These are phyloP conservation scores for Mentha longifolia DNA, from an alignment of 257 asterid genomes.

Conservation along the genomic window DNA sequence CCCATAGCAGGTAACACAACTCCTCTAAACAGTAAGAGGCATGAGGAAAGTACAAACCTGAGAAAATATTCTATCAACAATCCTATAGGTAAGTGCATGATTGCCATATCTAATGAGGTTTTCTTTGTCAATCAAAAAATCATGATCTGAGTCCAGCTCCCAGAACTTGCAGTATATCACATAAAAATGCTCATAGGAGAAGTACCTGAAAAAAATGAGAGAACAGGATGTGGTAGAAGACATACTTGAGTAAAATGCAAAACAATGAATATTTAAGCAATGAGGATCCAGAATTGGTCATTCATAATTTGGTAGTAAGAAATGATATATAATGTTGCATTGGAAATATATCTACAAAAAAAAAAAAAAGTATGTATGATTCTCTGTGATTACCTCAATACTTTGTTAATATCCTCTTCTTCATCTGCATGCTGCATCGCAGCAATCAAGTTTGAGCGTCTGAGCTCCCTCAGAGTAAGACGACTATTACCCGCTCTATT, in stretches of 20 bases:
- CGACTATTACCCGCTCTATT: conserved; percentile 93
- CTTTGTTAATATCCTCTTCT: conserved; percentile 99
- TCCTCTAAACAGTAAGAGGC: conserved; percentile 27
- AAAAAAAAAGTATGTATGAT: too few species aligned
- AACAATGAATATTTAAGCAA: conserved; percentile 1
- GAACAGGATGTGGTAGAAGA: conserved; percentile 14
- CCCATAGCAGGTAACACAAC: conserved; percentile 34
- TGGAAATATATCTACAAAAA: conserved; percentile 15
- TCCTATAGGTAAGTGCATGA: conserved; percentile 98
- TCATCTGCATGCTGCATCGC: conserved; percentile 99
- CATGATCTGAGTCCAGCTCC: conserved; percentile 99
- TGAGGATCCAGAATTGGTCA: conserved; percentile 23
- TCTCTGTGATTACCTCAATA: conserved; percentile 66
- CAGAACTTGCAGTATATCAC: conserved; percentile 99
- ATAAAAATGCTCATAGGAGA: conserved; percentile 97
- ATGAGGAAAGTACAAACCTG: conserved; percentile 68
- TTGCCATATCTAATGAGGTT: conserved; percentile 98
- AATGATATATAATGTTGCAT: conserved; percentile 9
- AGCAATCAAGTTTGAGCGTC: conserved; percentile 80
- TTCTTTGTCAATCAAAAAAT: conserved; percentile 96
- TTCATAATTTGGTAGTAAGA: conserved; percentile 3
- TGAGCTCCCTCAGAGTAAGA: conserved; percentile 94
- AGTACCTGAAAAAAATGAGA: conserved; percentile 63
- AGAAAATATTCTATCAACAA: conserved; percentile 97
- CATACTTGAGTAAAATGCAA: conserved; percentile 18